These are phyloP conservation scores for Pezicula carpinea DNA, from an alignment of 2,329 filamentous ascomycete genomes.

Conservation along the genomic window DNA sequence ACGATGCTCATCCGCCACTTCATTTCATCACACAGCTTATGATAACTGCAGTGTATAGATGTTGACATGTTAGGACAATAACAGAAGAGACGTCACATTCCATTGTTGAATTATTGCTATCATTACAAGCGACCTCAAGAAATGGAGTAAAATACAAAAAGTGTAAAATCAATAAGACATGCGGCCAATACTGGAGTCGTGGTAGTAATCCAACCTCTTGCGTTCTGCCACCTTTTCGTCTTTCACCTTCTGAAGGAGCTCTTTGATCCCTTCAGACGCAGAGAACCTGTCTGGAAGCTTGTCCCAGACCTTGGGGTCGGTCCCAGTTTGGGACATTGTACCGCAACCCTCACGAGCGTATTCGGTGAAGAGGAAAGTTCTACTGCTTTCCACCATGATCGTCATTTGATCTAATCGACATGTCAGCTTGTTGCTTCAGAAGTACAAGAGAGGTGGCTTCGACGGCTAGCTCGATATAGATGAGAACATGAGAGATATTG, in stretches of 20 bases:
- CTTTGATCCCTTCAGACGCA: conserved; percentile 14
- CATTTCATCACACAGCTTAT: too few relatives aligned
- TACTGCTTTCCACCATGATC: conserved; percentile 46
- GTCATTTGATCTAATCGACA: conserved; percentile 38
- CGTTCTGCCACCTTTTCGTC: conserved; percentile 12
- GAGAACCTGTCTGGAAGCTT: conserved; percentile 33
- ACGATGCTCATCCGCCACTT: too few relatives aligned
- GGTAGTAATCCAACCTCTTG: conserved; percentile 16
- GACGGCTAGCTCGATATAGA: conserved; percentile 32
- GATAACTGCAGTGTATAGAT: too few relatives aligned
- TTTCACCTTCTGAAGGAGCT: conserved; percentile 12
- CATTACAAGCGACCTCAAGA: background rate
- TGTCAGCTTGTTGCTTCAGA: conserved; percentile 36
- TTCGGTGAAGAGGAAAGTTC: conserved; percentile 53
- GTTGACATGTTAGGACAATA: conserved; percentile 3
- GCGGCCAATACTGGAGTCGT: conserved; percentile 10
- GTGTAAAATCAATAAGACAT: background rate
- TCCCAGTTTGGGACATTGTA: conserved; percentile 30
- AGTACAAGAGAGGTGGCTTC: conserved; percentile 39
- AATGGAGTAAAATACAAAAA: conserved; percentile 4
- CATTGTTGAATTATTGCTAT: background rate
- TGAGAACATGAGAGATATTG: conserved; percentile 13
- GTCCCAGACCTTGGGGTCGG: conserved; percentile 47
- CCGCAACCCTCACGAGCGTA: conserved; percentile 39
- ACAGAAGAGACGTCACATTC: background rate